Evolutionary conservation across 106 monocot genomes (phyloP).

Genomic region (Platanthera guangdongensis): DNA sequence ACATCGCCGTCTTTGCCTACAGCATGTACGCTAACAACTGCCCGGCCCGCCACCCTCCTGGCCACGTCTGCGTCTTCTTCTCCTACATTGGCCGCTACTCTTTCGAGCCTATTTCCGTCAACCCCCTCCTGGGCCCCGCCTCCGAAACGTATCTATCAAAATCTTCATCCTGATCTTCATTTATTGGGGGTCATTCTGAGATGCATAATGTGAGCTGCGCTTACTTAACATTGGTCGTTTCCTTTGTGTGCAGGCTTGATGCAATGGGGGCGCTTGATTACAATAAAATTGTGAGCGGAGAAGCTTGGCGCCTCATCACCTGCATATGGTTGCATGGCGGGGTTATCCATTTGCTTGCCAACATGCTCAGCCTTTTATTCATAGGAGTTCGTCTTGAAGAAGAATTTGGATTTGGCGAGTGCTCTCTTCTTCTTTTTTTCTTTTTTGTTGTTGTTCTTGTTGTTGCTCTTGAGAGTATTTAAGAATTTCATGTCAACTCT

Average conservation of each 20-base stretch:
- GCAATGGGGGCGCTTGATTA: constrained; percentile 69
- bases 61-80: constrained; percentile 16
- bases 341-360: constrained; percentile 68
- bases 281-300: constrained; percentile 40
- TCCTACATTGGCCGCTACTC: constrained; percentile 61
- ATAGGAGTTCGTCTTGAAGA: constrained; percentile 74
- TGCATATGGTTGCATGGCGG: constrained; percentile 95
- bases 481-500: neutral
- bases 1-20: constrained; percentile 36
- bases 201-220: neutral
- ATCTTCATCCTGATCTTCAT: neutral
- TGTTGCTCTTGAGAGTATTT: neutral
- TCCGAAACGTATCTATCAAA: constrained; percentile 42
- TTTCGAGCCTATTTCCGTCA: constrained; percentile 70
- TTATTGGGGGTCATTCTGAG: neutral
- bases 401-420: constrained; percentile 87
- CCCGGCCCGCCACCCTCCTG: constrained; percentile 27
- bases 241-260: constrained; percentile 32
- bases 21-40: constrained; percentile 87
- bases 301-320: constrained; percentile 70
- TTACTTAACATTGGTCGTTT: neutral
- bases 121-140: constrained; percentile 80
- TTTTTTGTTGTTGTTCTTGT: neutral
- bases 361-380: constrained; percentile 72
- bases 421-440: neutral